phyloP scores from a whole-genome alignment of 495 filamentous ascomycete species.

The Apiosordaria backusii region DNA sequence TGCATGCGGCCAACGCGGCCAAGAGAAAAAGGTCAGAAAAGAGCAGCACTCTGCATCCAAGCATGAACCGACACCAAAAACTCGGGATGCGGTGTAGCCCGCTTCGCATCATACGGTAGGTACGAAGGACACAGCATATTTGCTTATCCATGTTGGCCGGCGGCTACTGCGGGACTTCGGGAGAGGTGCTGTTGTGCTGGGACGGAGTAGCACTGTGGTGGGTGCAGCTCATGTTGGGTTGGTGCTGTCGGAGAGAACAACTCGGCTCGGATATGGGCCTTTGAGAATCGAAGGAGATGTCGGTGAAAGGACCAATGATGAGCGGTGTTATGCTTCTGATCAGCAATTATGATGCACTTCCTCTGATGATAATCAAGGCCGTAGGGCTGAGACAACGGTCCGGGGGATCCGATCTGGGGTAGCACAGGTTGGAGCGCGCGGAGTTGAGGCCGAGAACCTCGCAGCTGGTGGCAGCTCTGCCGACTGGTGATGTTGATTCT shows the following conservation, averaged over 20 bases:
- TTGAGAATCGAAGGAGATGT: not conserved
- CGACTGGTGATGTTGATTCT: not conserved
- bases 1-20: not conserved
- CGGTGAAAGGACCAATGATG: not conserved
- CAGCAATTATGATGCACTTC: not conserved
- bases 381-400: conserved; percentile 23
- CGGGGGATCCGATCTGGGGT: conserved; percentile 6
- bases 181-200: no score
- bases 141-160: not conserved
- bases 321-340: no score
- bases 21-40: not conserved
- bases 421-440: not conserved
- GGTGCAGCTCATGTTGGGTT: no score
- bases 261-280: not conserved
- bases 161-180: no score
- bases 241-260: not conserved
- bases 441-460: no score
- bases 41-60: no score
- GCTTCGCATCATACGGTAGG: not conserved
- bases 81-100: not conserved
- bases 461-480: not conserved
- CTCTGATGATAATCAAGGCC: not conserved
- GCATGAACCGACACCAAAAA: not conserved
- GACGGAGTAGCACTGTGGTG: no score
- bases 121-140: not conserved